Percentiles rank a stretch among this genome's conserved stretches.
Evolutionary conservation across 192 early-diverging fungal species (phyloP).

Genomic region (Gaertneriomyces sp.): DNA sequence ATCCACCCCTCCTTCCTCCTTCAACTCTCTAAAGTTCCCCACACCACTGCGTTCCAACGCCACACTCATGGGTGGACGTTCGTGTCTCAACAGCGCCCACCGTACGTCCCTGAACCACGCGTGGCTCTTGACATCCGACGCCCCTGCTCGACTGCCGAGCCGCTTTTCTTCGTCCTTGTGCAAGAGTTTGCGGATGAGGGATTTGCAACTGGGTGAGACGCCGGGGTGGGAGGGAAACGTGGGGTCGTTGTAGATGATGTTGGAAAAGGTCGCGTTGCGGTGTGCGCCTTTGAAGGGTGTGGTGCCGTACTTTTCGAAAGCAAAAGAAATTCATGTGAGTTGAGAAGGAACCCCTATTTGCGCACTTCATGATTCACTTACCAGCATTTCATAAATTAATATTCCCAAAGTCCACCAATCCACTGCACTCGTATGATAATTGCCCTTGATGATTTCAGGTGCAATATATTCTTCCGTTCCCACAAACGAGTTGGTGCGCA

Average conservation of each 20-base stretch:
- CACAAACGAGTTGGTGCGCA: constrained; percentile 96
- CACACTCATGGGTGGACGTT: constrained; percentile 19
- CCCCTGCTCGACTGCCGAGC: constrained; percentile 84
- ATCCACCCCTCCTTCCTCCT: too few species aligned
- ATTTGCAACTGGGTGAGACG: constrained; percentile 61
- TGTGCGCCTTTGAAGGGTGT: constrained; percentile 97
- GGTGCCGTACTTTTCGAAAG: constrained; percentile 59
- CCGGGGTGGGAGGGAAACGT: constrained; percentile 61
- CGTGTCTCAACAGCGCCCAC: constrained; percentile 88
- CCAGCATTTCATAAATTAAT: constrained; percentile 96
- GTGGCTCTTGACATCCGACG: constrained; percentile 89
- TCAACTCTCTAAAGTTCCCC: too few species aligned
- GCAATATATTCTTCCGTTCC: constrained; percentile 99
- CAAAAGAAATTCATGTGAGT: neutral
- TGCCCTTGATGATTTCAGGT: constrained; percentile 95
- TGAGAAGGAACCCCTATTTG: too few species aligned
- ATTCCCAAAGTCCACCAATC: constrained; percentile 99
- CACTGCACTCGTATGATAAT: constrained; percentile 85
- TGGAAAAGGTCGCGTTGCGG: constrained; percentile 82
- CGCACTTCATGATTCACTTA: constrained; percentile 20
- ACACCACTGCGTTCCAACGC: too few species aligned
- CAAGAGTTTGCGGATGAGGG: constrained; percentile 77
- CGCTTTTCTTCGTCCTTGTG: constrained; percentile 86
- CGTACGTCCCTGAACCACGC: constrained; percentile 85
- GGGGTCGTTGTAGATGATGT: constrained; percentile 78